Base-by-base conservation (phyloP, 352 stramenopile species). In the Pythium chondricola region DNA sequence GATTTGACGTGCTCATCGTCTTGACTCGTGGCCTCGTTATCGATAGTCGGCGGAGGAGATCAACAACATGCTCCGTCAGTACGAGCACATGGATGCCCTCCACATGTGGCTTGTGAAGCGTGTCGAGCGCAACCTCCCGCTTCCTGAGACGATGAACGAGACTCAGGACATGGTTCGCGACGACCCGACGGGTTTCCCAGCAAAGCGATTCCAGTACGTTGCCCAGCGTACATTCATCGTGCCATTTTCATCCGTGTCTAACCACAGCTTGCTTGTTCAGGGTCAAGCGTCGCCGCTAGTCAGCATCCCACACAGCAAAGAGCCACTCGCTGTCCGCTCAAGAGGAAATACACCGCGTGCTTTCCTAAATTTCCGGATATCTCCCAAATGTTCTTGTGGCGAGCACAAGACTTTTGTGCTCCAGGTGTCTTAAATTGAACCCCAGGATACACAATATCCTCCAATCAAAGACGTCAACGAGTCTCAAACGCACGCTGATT, bases 61-160 rank as follows among this genome's bases (percentile, higher is more conserved):
- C 61, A 93, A 93, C 64, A 87, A 79, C 57, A 84, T 91, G 75
- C 50, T 93, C 21, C 77, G 78, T 50, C 74, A 89, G 49, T 93
- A 88, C 63, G 80, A 91, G 47, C 83, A 93, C 59, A 56, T 93
- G 22, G 72, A 66, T 26, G 74, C 74, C 21, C 62, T 93, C 31
- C 83, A 71, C 46, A 56, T 77, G 56, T 93, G 83, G 83, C 70
- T 93, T 18, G 50, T 71, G 40, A 91, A 92, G 67, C 83, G 83
- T 25, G 81, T 89, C 43, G 75, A 92, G 45, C 79, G 83, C 45
- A 73, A 74, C 4, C 67, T 93, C 24, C 42, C 59, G 38, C 72
- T 93, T 50, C 83, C 83, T 3, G 76, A 88, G 45, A 80, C 66
- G 26, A 65, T 91, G 61, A 66, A 87, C 22, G 78, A 90, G 52